Percentiles rank a stretch among this genome's conserved stretches.
Evolutionary conservation across 169 alveolate species (phyloP).

Genomic region (Cryptosporidium muris): DNA sequence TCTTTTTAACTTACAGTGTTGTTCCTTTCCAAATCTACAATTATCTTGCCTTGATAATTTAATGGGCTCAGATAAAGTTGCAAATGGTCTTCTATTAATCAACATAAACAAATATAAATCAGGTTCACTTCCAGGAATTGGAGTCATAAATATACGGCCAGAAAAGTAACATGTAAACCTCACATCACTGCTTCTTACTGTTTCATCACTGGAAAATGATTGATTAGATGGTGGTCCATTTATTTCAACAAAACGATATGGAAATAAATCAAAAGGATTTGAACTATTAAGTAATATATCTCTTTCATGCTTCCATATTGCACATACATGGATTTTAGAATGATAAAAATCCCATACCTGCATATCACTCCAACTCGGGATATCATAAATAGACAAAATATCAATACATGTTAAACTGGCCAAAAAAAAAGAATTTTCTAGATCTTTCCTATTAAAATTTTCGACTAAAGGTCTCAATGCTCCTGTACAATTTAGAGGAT

Average conservation of each 20-base stretch:
- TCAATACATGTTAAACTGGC: conserved; percentile 45
- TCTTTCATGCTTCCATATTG: conserved; percentile 51
- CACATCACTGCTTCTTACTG: conserved; percentile 9
- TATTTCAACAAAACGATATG: conserved; percentile 31
- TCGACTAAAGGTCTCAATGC: conserved; percentile 32
- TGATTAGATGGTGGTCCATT: conserved; percentile 33
- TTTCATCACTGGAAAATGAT: background rate
- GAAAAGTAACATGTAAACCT: conserved; percentile 39
- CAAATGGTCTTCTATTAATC: conserved; percentile 57
- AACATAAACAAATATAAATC: conserved; percentile 39
- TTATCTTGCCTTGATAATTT: background rate
- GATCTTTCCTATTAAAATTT: conserved; percentile 22
- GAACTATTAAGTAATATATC: conserved; percentile 32
- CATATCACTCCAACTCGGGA: conserved; percentile 66
- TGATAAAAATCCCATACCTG: conserved; percentile 63
- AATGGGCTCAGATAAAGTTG: conserved; percentile 31
- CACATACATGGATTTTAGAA: conserved; percentile 61
- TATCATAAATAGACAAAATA: conserved; percentile 22
- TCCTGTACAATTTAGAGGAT: conserved; percentile 39
- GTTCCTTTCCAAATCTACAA: background rate
- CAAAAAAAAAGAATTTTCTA: conserved; percentile 22
- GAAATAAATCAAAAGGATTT: conserved; percentile 39
- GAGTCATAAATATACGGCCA: conserved; percentile 61
- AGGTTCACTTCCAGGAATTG: conserved; percentile 69
- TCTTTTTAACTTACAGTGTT: conserved; percentile 17